Conservation (phyloP, 2,329 filamentous ascomycete genomes). For the Periconia macrospinosa region DNA sequence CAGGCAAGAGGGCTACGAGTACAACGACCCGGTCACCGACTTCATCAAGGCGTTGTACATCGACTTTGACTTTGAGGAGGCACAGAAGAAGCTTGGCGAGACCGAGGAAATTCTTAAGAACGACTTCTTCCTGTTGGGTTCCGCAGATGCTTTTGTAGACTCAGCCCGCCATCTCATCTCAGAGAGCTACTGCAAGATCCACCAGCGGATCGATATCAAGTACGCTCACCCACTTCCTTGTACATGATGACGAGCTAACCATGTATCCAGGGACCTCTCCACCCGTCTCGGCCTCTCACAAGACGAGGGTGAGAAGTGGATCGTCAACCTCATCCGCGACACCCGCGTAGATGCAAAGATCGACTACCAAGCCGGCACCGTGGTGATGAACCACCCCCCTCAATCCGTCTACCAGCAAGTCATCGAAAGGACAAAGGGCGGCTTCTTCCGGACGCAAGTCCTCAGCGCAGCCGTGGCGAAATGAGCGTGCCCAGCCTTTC, state of each 20-base stretch:
- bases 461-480: constrained; percentile 64
- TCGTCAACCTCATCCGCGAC: constrained; percentile 98
- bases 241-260: constrained; percentile 12
- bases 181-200: constrained; percentile 99
- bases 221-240: constrained; percentile 42
- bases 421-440: constrained; percentile 98
- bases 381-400: constrained; percentile 98
- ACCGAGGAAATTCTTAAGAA: constrained; percentile 88
- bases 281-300: constrained; percentile 86
- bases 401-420: constrained; percentile 99
- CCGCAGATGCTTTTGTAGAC: constrained; percentile 88
- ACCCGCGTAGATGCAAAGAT: constrained; percentile 98
- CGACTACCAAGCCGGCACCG: constrained; percentile 97
- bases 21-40: constrained; percentile 91
- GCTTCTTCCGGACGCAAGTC: constrained; percentile 97
- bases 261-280: constrained; percentile 70
- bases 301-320: constrained; percentile 99
- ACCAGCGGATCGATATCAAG: constrained; percentile 97
- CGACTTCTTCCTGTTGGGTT: constrained; percentile 92
- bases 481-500: constrained; percentile 27
- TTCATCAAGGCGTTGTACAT: constrained; percentile 97
- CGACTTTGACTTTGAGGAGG: constrained; percentile 96
- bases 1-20: constrained; percentile 96
- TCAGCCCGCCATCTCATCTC: constrained; percentile 95
- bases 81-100: constrained; percentile 80